Conservation (phyloP, 371 early-diverging fungal genomes). For the Spiromyces aspiralis region DNA sequence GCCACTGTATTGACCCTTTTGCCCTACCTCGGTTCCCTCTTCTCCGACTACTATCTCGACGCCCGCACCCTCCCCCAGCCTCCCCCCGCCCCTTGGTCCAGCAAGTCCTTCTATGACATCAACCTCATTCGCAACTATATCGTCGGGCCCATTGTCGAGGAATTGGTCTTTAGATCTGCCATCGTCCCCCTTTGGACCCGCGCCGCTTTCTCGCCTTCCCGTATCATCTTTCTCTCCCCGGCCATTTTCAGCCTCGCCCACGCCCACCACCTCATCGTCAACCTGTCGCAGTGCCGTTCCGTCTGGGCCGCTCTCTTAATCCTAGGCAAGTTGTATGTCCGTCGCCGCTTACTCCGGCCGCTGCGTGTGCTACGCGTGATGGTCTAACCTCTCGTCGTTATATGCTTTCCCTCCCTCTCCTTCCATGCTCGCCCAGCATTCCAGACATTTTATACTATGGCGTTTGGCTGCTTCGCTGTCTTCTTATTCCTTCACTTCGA, state of each 20-base stretch:
- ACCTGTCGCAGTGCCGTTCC: not conserved
- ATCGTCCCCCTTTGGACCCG: conserved; percentile 27
- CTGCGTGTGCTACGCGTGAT: too few relatives aligned
- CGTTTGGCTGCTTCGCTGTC: conserved; percentile 38
- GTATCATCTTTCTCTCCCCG: conserved; percentile 23
- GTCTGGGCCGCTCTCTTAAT: not conserved
- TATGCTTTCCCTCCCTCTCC: not conserved
- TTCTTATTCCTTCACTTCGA: conserved; percentile 28
- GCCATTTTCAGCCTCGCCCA: conserved; percentile 33
- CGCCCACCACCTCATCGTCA: conserved; percentile 11
- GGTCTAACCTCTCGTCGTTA: not conserved
- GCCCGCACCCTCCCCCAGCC: too few relatives aligned
- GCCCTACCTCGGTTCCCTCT: conserved; percentile 26
- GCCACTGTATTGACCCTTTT: conserved; percentile 2
- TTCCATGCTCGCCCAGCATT: conserved; percentile 13
- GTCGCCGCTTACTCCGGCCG: too few relatives aligned
- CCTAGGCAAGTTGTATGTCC: not conserved
- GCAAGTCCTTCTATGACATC: too few relatives aligned
- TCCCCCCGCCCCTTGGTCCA: too few relatives aligned
- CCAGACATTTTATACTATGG: conserved; percentile 34
- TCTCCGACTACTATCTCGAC: conserved; percentile 9
- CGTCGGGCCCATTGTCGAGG: conserved; percentile 35
- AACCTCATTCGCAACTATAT: conserved; percentile 10
- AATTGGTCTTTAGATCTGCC: conserved; percentile 32
- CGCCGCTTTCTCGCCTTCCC: conserved; percentile 5